phyloP scores from a whole-genome alignment of 139 green algal species.

The Tetraselmis striata region DNA sequence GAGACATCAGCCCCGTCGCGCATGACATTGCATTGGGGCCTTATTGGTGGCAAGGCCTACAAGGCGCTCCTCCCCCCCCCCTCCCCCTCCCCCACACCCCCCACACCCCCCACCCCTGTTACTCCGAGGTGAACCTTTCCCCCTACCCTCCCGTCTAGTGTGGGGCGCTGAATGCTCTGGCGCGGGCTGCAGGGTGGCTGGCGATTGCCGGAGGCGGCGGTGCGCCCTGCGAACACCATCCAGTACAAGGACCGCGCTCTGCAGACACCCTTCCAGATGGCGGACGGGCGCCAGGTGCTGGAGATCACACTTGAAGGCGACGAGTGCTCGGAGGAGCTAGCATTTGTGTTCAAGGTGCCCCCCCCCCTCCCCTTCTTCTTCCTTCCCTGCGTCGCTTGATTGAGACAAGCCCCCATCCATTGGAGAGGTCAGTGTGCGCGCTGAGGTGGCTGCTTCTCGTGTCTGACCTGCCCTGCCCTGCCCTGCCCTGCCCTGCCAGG shows the following conservation, averaged over 20 bases:
- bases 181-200: constrained; percentile 58
- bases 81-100: no score
- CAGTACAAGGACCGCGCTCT: constrained; percentile 93
- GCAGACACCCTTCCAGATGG: constrained; percentile 78
- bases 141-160: not conserved
- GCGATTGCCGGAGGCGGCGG: constrained; percentile 56
- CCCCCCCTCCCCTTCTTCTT: not conserved
- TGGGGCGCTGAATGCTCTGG: not conserved
- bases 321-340: constrained; percentile 72
- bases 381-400: not conserved
- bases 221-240: constrained; percentile 68
- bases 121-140: not conserved
- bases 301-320: constrained; percentile 49
- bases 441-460: no score
- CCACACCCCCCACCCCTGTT: no score
- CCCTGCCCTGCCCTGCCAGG: no score
- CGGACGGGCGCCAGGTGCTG: constrained; percentile 13
- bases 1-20: constrained; percentile 32
- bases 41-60: constrained; percentile 74
- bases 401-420: not conserved
- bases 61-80: constrained; percentile 9
- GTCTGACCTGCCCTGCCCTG: no score
- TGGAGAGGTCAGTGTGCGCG: no score
- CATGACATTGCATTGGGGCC: constrained; percentile 88
- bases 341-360: constrained; percentile 88